Conservation (phyloP, 164 flowering plant genomes). For the Chloranthus sessilifolius region DNA sequence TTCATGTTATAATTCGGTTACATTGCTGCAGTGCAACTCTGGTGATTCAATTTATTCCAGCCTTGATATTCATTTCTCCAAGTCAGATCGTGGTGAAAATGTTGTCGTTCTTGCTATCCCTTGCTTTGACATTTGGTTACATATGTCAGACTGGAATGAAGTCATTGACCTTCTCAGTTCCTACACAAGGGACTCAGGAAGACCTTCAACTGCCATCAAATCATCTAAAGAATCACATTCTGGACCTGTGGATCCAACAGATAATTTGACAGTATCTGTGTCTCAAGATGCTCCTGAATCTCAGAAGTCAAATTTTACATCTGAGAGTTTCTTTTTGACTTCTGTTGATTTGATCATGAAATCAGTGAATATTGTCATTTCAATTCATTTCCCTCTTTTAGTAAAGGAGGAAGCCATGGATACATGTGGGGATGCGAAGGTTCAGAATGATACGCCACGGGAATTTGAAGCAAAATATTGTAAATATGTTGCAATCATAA, state of each 20-base stretch:
- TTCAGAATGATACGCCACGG: conserved; percentile 10
- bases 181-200: conserved; percentile 14
- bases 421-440: conserved; percentile 13
- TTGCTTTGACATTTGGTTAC: conserved; percentile 63
- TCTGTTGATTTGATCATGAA: conserved; percentile 24
- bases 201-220: conserved; percentile 7
- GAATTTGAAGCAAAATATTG: conserved; percentile 9
- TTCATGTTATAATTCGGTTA: conserved; percentile 37
- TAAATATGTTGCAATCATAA: conserved; percentile 36
- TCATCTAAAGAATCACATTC: conserved; percentile 15
- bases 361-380: conserved; percentile 42
- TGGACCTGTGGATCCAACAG: conserved; percentile 2
- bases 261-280: conserved; percentile 7
- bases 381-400: conserved; percentile 50
- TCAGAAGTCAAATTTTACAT: conserved; percentile 10
- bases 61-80: conserved; percentile 36
- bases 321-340: conserved; percentile 13
- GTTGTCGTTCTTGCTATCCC: conserved; percentile 43
- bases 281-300: conserved; percentile 12
- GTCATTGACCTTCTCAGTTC: conserved; percentile 35
- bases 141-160: conserved; percentile 54
- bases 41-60: conserved; percentile 25
- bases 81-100: conserved; percentile 22
- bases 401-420: conserved; percentile 14
- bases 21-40: conserved; percentile 32